A percentile compares a stretch with the other conserved stretches of the same genome.
Conservation (phyloP, 1,139 yeast genomes). For the Saccharomyces hybrid region DNA sequence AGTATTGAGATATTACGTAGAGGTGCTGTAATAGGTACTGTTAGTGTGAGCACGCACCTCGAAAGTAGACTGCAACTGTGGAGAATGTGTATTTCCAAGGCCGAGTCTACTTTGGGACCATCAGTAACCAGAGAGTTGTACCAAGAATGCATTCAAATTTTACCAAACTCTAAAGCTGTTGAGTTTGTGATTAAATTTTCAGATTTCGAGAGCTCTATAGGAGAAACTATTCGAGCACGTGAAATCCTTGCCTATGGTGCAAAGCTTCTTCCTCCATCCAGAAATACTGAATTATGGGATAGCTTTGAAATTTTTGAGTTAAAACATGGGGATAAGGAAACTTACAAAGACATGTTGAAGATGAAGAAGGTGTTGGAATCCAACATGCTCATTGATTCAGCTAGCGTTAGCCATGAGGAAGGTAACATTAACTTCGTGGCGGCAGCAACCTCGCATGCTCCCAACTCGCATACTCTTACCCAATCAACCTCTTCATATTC, state of each 20-base stretch:
- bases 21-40: slow-evolving; percentile 28
- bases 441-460: slow-evolving; percentile 16
- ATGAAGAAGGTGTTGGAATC: slow-evolving; percentile 48
- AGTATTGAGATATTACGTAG: slow-evolving; percentile 39
- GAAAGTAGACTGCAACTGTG: slow-evolving; percentile 19
- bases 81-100: slow-evolving; percentile 17
- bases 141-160: slow-evolving; percentile 21
- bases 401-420: slow-evolving; percentile 26
- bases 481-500: neutral
- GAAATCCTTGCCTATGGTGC: slow-evolving; percentile 46
- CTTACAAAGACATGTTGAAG: slow-evolving; percentile 69
- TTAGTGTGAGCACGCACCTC: slow-evolving; percentile 4
- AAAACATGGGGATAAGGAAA: slow-evolving; percentile 57
- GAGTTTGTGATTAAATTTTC: slow-evolving; percentile 23
- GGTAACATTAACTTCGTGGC: slow-evolving; percentile 45
- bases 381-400: slow-evolving; percentile 34
- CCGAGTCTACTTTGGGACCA: slow-evolving; percentile 13
- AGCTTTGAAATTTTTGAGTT: slow-evolving; percentile 72
- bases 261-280: slow-evolving; percentile 39
- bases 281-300: slow-evolving; percentile 41
- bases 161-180: slow-evolving; percentile 21
- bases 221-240: slow-evolving; percentile 44
- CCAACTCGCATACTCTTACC: neutral
- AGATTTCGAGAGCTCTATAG: slow-evolving; percentile 25
- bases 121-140: slow-evolving; percentile 18